phyloP scores from a whole-genome alignment of 495 filamentous ascomycete species.

The Aspergillus saccharolyticus region DNA sequence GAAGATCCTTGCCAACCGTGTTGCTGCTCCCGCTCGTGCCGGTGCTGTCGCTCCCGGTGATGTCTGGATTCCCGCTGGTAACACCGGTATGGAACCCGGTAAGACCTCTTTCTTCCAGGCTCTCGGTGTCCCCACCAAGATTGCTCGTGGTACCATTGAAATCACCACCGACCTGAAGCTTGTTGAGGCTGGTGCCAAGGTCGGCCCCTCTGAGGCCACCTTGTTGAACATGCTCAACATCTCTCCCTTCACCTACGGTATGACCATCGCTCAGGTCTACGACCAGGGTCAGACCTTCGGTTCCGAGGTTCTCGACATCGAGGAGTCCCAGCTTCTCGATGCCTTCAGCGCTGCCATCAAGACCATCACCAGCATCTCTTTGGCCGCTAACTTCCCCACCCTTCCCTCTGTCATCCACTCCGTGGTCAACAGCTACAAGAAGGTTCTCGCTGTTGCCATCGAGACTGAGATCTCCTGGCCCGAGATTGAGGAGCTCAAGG shows the following conservation, averaged over 20 bases:
- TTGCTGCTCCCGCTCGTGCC: slow-evolving; percentile 93
- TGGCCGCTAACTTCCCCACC: slow-evolving; percentile 91
- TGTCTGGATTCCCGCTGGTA: slow-evolving; percentile 89
- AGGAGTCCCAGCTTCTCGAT: slow-evolving; percentile 85
- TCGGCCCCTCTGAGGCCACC: slow-evolving; percentile 97
- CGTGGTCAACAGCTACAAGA: slow-evolving; percentile 96
- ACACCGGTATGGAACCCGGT: slow-evolving; percentile 99
- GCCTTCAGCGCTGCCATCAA: slow-evolving; percentile 74
- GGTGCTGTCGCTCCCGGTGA: slow-evolving; percentile 90
- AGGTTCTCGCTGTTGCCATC: slow-evolving; percentile 82
- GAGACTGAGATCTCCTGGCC: slow-evolving; percentile 92
- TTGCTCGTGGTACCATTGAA: slow-evolving; percentile 99
- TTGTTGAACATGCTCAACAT: slow-evolving; percentile 99
- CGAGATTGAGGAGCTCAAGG: slow-evolving; percentile 94
- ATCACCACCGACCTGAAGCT: slow-evolving; percentile 98
- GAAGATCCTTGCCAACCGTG: slow-evolving; percentile 93
- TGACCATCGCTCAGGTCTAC: slow-evolving; percentile 94
- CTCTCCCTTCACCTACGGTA: slow-evolving; percentile 99
- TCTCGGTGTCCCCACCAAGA: slow-evolving; percentile 99
- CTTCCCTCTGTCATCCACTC: slow-evolving; percentile 96
- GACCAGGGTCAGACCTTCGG: slow-evolving; percentile 89
- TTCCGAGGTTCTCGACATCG: slow-evolving; percentile 80
- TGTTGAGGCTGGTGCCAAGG: slow-evolving; percentile 85
- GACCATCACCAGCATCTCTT: slow-evolving; percentile 84
- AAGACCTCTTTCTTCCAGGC: slow-evolving; percentile 99